phyloP scores from a whole-genome alignment of 2,329 filamentous ascomycete species.

The Stromatinia cepivora region DNA sequence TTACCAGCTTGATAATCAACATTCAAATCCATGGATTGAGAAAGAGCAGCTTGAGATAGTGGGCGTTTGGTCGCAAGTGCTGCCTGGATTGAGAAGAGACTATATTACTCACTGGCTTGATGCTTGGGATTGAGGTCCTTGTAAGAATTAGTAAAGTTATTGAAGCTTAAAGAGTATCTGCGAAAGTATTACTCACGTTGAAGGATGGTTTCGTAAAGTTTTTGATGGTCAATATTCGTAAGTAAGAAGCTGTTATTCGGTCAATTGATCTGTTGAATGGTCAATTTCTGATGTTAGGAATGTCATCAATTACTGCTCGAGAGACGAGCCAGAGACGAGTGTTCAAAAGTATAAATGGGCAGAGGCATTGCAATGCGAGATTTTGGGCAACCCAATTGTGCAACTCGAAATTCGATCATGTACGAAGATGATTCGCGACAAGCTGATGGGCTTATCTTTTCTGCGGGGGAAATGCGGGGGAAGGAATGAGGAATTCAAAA shows the following conservation, averaged over 20 bases:
- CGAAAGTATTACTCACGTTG: not conserved
- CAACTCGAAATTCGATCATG: not conserved
- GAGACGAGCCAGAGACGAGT: not conserved
- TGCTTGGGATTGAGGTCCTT: not conserved
- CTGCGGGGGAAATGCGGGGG: slow-evolving; percentile 1
- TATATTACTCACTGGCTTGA: not conserved
- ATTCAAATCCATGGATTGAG: not conserved
- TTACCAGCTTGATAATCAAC: not conserved
- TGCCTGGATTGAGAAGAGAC: not conserved
- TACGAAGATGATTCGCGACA: not conserved
- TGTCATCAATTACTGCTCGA: no score
- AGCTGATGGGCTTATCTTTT: not conserved
- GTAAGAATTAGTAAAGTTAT: not conserved
- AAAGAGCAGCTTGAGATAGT: not conserved
- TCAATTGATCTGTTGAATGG: not conserved
- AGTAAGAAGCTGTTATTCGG: not conserved
- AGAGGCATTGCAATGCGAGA: not conserved
- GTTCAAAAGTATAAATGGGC: not conserved
- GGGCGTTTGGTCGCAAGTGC: not conserved
- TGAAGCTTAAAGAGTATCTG: not conserved
- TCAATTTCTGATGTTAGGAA: not conserved
- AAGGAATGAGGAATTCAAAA: not conserved
- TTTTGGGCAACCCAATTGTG: not conserved
- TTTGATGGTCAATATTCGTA: not conserved
- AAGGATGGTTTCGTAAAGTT: not conserved